Percentiles rank a stretch among this genome's conserved stretches.
Evolutionary conservation across 1,139 yeast genomes (phyloP).

Genomic region (Sugiyamaella paludigena): DNA sequence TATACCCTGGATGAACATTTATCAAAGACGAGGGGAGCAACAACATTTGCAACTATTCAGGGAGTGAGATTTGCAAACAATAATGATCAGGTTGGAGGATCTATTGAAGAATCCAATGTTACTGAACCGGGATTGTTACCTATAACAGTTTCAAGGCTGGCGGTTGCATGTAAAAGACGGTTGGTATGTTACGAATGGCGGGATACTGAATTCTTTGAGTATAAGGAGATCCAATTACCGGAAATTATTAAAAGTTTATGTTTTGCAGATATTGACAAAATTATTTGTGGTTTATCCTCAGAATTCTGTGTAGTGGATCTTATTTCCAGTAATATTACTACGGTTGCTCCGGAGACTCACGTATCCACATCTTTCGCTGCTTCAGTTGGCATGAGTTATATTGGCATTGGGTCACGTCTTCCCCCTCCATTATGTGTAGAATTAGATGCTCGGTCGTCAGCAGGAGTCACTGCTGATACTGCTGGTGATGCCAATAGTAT

Average conservation of each 20-base stretch:
- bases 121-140: constrained; percentile 14
- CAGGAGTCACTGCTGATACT: neutral
- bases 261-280: constrained; percentile 35
- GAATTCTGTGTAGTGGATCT: constrained; percentile 18
- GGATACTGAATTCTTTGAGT: constrained; percentile 34
- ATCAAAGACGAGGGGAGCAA: constrained; percentile 39
- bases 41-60: constrained; percentile 33
- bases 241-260: constrained; percentile 39
- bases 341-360: constrained; percentile 12
- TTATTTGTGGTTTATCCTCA: constrained; percentile 37
- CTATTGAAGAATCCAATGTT: neutral
- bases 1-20: constrained; percentile 36
- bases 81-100: neutral
- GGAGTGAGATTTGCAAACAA: constrained; percentile 20
- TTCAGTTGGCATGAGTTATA: constrained; percentile 26
- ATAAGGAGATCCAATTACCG: constrained; percentile 36
- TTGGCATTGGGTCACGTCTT: constrained; percentile 25
- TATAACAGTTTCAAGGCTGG: constrained; percentile 35
- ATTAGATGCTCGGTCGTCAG: constrained; percentile 5
- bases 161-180: constrained; percentile 38
- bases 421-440: constrained; percentile 24
- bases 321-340: neutral
- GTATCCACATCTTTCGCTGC: constrained; percentile 13
- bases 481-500: neutral
- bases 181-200: constrained; percentile 41